phyloP scores from a whole-genome alignment of 176 grass and related monocot genomes.

The Aegilops tauschii region DNA sequence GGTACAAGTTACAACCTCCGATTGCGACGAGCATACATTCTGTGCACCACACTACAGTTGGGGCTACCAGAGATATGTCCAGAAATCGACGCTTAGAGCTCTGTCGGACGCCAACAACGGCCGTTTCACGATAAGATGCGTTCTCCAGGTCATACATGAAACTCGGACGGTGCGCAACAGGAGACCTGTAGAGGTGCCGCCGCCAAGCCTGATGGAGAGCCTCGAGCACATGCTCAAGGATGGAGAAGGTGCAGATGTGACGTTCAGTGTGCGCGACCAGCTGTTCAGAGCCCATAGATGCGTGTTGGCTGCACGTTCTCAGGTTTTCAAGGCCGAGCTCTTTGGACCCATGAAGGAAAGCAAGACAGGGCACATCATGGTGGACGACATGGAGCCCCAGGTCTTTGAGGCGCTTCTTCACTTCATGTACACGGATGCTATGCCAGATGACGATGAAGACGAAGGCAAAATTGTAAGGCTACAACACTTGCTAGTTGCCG shows the following conservation, averaged over 20 bases:
- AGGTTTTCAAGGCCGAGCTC: conserved; percentile 16
- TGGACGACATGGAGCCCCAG: neutral
- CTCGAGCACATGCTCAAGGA: neutral
- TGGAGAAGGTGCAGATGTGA: too few relatives aligned
- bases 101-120: neutral
- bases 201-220: neutral
- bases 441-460: neutral
- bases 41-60: neutral
- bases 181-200: neutral
- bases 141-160: neutral
- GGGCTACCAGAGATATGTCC: neutral
- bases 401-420: conserved; percentile 21
- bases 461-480: neutral
- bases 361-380: neutral
- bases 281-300: too few relatives aligned
- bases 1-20: neutral
- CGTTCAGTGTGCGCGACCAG: too few relatives aligned
- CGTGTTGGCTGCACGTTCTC: neutral
- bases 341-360: conserved; percentile 22
- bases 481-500: conserved; percentile 26
- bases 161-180: neutral
- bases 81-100: neutral
- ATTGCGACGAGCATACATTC: neutral
- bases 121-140: neutral
- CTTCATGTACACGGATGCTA: conserved; percentile 4